Conservation (phyloP, 495 filamentous ascomycete genomes). For the Aspergillus ostianus region DNA sequence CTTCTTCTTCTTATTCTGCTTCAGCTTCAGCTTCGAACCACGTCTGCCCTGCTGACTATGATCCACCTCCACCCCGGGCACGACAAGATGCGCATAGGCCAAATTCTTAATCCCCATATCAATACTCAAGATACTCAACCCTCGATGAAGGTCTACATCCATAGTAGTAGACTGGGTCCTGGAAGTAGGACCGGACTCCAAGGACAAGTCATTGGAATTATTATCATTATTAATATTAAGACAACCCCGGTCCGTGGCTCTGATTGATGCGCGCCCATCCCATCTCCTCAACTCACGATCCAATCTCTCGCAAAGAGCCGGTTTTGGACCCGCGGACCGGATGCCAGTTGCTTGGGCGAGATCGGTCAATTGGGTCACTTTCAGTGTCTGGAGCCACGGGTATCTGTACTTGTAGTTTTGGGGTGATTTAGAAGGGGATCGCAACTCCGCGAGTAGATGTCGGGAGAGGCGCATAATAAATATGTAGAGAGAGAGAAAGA, state of each 20-base stretch:
- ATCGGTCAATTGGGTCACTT: slow-evolving; percentile 45
- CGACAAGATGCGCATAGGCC: slow-evolving; percentile 56
- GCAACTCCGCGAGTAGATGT: background rate
- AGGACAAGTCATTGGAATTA: too few species aligned
- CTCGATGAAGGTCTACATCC: background rate
- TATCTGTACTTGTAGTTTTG: background rate
- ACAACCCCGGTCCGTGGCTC: background rate
- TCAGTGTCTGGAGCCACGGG: slow-evolving; percentile 39
- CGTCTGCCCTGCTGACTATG: background rate
- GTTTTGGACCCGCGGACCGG: slow-evolving; percentile 50
- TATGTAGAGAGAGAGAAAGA: too few species aligned
- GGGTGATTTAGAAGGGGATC: background rate
- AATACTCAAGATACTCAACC: slow-evolving; percentile 67
- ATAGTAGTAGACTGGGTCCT: background rate
- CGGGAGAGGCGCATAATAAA: background rate
- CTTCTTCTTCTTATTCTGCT: background rate
- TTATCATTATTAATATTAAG: too few species aligned
- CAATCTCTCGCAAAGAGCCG: slow-evolving; percentile 31
- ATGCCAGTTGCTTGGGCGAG: slow-evolving; percentile 55
- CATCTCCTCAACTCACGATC: slow-evolving; percentile 10
- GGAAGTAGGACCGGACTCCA: too few species aligned
- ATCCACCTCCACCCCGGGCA: slow-evolving; percentile 9
- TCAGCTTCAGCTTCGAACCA: background rate
- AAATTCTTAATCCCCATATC: slow-evolving; percentile 88
- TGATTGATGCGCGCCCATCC: background rate